Evolutionary conservation across 257 asterid genomes (phyloP).

Genomic region (Eustoma russellianum): DNA sequence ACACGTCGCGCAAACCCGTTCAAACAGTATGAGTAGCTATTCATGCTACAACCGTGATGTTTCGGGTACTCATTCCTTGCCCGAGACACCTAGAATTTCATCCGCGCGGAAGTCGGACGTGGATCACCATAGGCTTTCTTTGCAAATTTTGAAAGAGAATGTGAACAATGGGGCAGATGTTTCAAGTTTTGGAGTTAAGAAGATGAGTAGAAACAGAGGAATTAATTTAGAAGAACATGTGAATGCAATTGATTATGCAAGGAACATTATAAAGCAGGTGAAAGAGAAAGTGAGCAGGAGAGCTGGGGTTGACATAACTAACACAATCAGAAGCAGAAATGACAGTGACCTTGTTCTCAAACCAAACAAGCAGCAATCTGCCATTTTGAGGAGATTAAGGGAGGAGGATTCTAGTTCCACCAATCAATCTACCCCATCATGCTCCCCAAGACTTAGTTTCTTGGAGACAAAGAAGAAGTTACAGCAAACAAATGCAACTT

Average conservation of each 20-base stretch:
- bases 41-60: slow-evolving; percentile 30
- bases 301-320: slow-evolving; percentile 57
- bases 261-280: slow-evolving; percentile 53
- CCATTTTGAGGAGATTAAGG: slow-evolving; percentile 2
- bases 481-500: neutral
- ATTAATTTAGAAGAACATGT: slow-evolving; percentile 21
- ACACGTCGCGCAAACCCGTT: slow-evolving; percentile 5
- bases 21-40: slow-evolving; percentile 5
- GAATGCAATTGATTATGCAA: slow-evolving; percentile 44
- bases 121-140: slow-evolving; percentile 64
- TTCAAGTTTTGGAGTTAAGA: slow-evolving; percentile 11
- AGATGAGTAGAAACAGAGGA: slow-evolving; percentile 17
- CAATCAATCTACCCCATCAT: slow-evolving; percentile 29
- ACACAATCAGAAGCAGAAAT: slow-evolving; percentile 20
- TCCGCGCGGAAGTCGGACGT: slow-evolving; percentile 58
- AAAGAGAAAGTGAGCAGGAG: slow-evolving; percentile 48
- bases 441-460: slow-evolving; percentile 36
- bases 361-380: slow-evolving; percentile 17
- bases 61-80: slow-evolving; percentile 50
- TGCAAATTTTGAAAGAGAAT: slow-evolving; percentile 56
- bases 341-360: slow-evolving; percentile 42
- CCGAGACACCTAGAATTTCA: slow-evolving; percentile 68
- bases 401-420: slow-evolving; percentile 11
- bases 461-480: slow-evolving; percentile 26
- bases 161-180: slow-evolving; percentile 14